A percentile compares a stretch with the other conserved stretches of the same genome.
Evolutionary conservation across 2,329 filamentous ascomycete species (phyloP).

Genomic region (Trichoderma citrinoviride): DNA sequence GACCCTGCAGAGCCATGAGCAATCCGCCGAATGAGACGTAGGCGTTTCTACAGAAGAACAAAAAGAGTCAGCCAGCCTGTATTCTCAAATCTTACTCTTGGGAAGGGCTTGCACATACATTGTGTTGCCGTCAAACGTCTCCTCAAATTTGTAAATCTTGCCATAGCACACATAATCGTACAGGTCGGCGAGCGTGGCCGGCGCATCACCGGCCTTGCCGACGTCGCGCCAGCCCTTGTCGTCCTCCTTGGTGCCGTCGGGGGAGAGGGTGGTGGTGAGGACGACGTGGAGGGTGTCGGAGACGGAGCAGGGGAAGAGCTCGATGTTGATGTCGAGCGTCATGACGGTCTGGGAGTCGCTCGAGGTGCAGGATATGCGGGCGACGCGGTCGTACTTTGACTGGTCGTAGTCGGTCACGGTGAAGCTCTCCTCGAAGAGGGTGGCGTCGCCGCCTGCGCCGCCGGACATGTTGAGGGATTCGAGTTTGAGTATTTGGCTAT

Average conservation of each 20-base stretch:
- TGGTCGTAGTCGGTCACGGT: conserved; percentile 74
- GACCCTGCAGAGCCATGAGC: conserved; percentile 85
- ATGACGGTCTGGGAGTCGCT: conserved; percentile 72
- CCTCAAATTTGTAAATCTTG: conserved; percentile 86
- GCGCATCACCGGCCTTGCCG: conserved; percentile 50
- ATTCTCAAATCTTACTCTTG: neutral
- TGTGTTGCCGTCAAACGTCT: conserved; percentile 72
- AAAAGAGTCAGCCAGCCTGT: neutral
- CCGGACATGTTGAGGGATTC: conserved; percentile 24
- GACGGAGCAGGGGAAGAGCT: conserved; percentile 75
- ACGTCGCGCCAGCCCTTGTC: conserved; percentile 79
- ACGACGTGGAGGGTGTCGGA: conserved; percentile 79
- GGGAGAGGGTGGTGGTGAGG: conserved; percentile 77
- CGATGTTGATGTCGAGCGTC: conserved; percentile 88
- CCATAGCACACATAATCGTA: conserved; percentile 87
- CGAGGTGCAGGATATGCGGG: conserved; percentile 76
- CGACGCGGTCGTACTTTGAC: conserved; percentile 92
- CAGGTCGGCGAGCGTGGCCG: conserved; percentile 68
- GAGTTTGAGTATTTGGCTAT: conserved; percentile 4
- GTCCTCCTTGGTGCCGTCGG: conserved; percentile 81
- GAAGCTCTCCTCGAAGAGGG: conserved; percentile 93
- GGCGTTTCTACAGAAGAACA: conserved; percentile 64
- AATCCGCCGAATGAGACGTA: conserved; percentile 94
- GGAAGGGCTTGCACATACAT: conserved; percentile 57
- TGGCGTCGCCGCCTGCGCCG: conserved; percentile 71